Conservation (phyloP, 257 asterid species). For the Petrea volubilis region DNA sequence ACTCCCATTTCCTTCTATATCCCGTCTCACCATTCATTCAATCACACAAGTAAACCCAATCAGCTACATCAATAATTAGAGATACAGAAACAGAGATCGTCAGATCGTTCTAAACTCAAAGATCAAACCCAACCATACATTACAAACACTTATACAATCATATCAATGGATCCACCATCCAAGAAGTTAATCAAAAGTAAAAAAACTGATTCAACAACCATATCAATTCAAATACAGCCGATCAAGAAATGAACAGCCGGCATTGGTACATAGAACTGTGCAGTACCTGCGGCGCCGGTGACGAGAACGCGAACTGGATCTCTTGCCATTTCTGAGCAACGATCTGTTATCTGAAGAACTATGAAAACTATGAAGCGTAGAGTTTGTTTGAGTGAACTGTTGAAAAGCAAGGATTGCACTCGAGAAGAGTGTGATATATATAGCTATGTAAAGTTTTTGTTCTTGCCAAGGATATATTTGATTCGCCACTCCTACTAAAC, state of each 20-base stretch:
- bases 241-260: background rate
- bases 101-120: background rate
- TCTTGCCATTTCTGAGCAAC: conserved; percentile 24
- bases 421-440: conserved; percentile 15
- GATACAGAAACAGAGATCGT: background rate
- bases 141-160: background rate
- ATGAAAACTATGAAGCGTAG: background rate
- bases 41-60: background rate
- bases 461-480: background rate
- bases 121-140: background rate
- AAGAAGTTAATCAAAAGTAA: background rate
- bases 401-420: background rate
- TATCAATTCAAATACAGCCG: background rate
- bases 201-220: background rate
- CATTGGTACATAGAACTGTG: background rate
- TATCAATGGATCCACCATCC: conserved; percentile 12
- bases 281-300: conserved; percentile 46
- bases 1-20: background rate
- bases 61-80: background rate
- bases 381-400: background rate
- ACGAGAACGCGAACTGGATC: conserved; percentile 45
- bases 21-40: background rate
- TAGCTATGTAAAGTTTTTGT: background rate
- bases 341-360: conserved; percentile 3
- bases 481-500: background rate